Evolutionary conservation across 192 early-diverging fungal genomes (phyloP), one percentile per base, ranked within the genome.

Genomic region (Backusella parvicylindrica): DNA sequence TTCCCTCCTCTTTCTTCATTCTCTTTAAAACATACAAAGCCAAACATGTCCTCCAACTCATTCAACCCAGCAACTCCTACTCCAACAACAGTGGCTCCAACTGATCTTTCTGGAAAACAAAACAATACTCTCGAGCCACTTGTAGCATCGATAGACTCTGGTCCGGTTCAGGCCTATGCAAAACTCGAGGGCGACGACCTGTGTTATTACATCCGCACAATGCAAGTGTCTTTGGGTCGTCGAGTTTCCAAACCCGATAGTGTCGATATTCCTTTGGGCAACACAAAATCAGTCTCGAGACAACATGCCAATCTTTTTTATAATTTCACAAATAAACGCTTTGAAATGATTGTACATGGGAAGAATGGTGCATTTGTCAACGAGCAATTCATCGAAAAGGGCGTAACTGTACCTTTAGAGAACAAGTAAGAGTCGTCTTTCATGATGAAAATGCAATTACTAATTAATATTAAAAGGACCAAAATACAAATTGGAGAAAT

Each of bases 311-410:
- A 89, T 23, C 91, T 97, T 18, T 87, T 88, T 77, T 97, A 93
- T 86, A 97, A 94, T 85, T 95, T 94, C 82, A 81, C 85, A 32
- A 89, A 82, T 21, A 89, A 92, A 74, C 83, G 87, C 30, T 97
- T 95, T 83, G 96, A 97, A 81, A 80, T 97, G 81, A 87, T 88
- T 78, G 91, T 96, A 18, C 86, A 91, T 76, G 96, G 96, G 12
- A 95, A 95, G 74, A 97, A 97, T 84, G 96, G 96, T 6, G 91
- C 91, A 30, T 87, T 92, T 79, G 89, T 97, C n/a, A 91, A 97
- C 80, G 93, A 92, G 63, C 85, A 87, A 70, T 96, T 92, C 85
- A 83, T 92, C 36, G 86, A 90, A 75, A 85, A 87, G 81, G 90
- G 90, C 15, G 81, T 85, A 18, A 83, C 88, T 64, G 84, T 93